Evolutionary conservation across 2,329 filamentous ascomycete genomes (phyloP), one percentile per base, ranked within the genome.

Genomic region (Macrophomina pseudophaseolina): DNA sequence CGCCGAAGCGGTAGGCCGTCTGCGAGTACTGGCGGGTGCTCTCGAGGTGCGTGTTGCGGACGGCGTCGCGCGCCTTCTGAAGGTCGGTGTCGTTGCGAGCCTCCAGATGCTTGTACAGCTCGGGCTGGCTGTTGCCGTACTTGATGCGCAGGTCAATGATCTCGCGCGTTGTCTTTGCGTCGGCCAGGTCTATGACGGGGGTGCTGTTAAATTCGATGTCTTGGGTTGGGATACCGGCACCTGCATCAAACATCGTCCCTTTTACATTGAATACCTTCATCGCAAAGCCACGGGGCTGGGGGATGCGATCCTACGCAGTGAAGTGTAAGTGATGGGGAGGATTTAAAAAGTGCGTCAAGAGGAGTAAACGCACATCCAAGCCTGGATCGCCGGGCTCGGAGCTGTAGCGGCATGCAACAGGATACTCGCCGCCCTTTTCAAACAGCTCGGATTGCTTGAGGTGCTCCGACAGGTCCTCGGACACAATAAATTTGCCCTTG

Each of bases 181-280:
- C 79, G 28, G 80, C 78, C 7, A 85, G 77, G 51, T 86, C 82
- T 11, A 85, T 76, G 1, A 79, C 76, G 0, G 81, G 82, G 1
- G 80, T 81, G 66, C 77, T 82, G 70, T 85, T 85, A 72, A 85
- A 84, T 18, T 81, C 80, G 69, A 84, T 81, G 68, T 84, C 81
- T 66, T 81, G 78, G 0, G 76, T 80, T 23, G 74, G 69, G 56
- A 71, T 72, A 68, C 75, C 70, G 70, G 78, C 75, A 48, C 79
- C 79, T 35, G 74, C 74, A 8, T 79, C 73, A 59, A 82, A 80
- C 72, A 78, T 78, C 28, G 80, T 77, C 6, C 80, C 81, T 5
- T 77, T 56, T n/a, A 85, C 79, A 63, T 80, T 78, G 72, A 85
- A 85, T 49, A 85, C 71, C 69, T 85, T 85, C 75, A 85, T 83